Evolutionary conservation across 306 rosid genomes (phyloP), one percentile per base, ranked within the genome.

Genomic region (Begonia loranthoides): DNA sequence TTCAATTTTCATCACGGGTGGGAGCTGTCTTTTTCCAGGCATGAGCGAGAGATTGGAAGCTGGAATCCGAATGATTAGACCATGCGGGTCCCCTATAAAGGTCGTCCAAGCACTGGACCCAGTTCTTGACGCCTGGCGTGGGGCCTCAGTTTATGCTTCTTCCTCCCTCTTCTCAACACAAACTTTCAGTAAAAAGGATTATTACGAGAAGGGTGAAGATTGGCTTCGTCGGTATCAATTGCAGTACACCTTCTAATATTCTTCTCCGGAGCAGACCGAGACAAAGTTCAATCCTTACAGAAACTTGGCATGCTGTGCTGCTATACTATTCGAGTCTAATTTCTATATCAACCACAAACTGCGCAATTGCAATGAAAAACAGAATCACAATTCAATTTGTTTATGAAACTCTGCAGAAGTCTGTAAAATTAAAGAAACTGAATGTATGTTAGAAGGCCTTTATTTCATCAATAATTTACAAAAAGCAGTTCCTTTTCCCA

Each of bases 51-150:
- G 99, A 52, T 74, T 92, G 34, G 94, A 76, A 66, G 87, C 93
- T 7, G 81, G 87, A 62, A 78, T 86, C 57, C 87, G 88, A 62
- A 83, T 86, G 99, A 78, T 78, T 11, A 68, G 93, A 69, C 95
- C 92, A 0, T 76, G 80, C 2, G 96, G 99, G 22, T 65, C 94
- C 0, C 84, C 83, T 52, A 74, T 92, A 57, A 80, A 63, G 52
- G 66, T 92, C 54, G 94, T 74, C 54, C 78, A 77, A 57, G 96
- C 96, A 16, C 47, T 76, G 70, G 95, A 86, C 70, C 93, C 99
- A 1, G 72, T 75, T 52, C 72, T 86, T 67, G 99, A 90, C 33
- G 99, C 99, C 19, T 86, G 99, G 99, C 85, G 94, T 4, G 96
- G 99, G 4, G 99, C 96, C 39, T 70, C 99, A 46, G 76, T 70